A percentile compares a stretch with the other conserved stretches of the same genome.
Conservation (phyloP, 768 basidiomycete species). For the Pholiota molesta region DNA sequence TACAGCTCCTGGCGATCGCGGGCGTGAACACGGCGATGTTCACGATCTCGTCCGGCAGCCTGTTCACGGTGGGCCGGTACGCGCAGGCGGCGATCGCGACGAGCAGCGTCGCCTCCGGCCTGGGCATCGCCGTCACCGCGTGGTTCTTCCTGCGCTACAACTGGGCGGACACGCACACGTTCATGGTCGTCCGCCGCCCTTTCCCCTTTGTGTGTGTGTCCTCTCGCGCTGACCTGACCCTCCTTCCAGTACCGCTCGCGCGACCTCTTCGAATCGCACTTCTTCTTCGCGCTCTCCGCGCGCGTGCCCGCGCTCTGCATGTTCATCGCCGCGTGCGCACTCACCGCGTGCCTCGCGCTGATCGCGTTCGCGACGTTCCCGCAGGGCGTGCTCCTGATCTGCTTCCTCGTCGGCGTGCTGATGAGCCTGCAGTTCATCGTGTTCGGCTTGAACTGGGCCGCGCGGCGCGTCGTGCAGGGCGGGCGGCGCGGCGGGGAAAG, state of each 20-base stretch:
- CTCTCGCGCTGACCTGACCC: too few relatives aligned
- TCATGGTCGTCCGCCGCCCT: conserved; percentile 61
- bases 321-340: conserved; percentile 54
- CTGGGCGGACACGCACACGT: conserved; percentile 52
- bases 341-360: conserved; percentile 61
- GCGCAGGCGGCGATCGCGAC: conserved; percentile 57
- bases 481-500: conserved; percentile 24
- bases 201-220: too few relatives aligned
- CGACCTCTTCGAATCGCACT: conserved; percentile 62
- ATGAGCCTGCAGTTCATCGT: conserved; percentile 70
- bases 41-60: conserved; percentile 54
- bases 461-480: conserved; percentile 26
- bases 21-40: conserved; percentile 63
- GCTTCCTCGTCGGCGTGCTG: conserved; percentile 57
- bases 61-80: conserved; percentile 51
- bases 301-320: conserved; percentile 66
- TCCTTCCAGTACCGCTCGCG: conserved; percentile 43
- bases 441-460: conserved; percentile 48
- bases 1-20: conserved; percentile 62
- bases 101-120: conserved; percentile 60
- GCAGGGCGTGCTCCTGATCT: conserved; percentile 59
- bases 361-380: conserved; percentile 72
- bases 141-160: conserved; percentile 71
- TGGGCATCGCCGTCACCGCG: conserved; percentile 64
- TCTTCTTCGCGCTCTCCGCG: conserved; percentile 71